Conservation (phyloP, 257 asterid genomes). For the Salvia splendens region DNA sequence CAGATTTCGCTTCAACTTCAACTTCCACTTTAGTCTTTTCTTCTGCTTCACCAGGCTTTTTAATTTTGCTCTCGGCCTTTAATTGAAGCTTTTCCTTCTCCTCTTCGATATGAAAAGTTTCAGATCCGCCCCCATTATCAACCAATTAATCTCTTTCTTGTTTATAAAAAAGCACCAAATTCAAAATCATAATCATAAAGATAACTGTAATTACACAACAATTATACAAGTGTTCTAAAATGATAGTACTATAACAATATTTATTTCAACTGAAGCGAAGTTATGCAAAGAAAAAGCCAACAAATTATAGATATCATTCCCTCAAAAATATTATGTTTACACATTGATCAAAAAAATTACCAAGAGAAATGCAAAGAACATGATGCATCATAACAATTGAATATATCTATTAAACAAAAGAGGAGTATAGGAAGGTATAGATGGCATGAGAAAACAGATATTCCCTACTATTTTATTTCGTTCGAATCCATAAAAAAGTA, state of each 20-base stretch:
- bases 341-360: not conserved
- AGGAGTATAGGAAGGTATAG: not conserved
- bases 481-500: conserved; percentile 7
- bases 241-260: not conserved
- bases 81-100: conserved; percentile 54
- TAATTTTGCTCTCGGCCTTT: conserved; percentile 43
- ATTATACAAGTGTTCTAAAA: not conserved
- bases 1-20: conserved; percentile 44
- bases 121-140: conserved; percentile 44
- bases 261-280: not conserved
- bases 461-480: not conserved
- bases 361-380: not conserved
- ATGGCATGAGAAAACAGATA: not conserved
- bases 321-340: not conserved
- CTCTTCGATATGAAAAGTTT: conserved; percentile 26
- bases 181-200: not conserved
- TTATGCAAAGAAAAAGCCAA: not conserved
- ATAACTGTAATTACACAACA: not conserved
- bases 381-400: not conserved
- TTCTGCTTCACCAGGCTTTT: conserved; percentile 41
- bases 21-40: conserved; percentile 47
- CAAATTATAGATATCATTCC: not conserved
- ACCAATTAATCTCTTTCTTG: conserved; percentile 8
- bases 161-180: not conserved
- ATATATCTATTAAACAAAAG: not conserved